Evolutionary conservation across 805 yeast genomes (phyloP).

Genomic region (Candida silvatica): DNA sequence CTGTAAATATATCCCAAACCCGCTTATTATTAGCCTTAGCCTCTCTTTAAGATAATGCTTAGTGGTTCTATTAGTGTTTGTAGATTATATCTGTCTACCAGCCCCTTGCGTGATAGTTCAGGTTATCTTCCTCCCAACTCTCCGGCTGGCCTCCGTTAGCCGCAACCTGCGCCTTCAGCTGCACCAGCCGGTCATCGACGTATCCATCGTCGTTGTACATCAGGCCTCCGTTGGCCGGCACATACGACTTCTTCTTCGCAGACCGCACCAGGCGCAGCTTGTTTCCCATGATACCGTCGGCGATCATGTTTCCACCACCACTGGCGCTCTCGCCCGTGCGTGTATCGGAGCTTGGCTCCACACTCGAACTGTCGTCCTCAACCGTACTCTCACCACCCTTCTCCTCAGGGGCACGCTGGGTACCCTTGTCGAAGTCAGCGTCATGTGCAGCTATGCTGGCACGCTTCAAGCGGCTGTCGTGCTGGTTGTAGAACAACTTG

Average conservation of each 20-base stretch:
- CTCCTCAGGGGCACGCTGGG: neutral
- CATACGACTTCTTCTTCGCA: neutral
- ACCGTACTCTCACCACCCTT: neutral
- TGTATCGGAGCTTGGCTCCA: conserved; percentile 1
- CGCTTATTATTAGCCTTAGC: neutral
- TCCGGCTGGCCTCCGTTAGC: neutral
- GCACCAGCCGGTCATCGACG: conserved; percentile 7
- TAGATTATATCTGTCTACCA: conserved; percentile 20
- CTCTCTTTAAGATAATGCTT: too few relatives aligned
- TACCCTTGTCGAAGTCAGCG: neutral
- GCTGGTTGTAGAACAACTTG: conserved; percentile 12
- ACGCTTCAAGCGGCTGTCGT: neutral
- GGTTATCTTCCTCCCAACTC: conserved; percentile 20
- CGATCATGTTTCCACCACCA: conserved; percentile 12
- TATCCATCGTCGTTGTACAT: conserved; percentile 10
- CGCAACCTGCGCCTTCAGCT: conserved; percentile 1
- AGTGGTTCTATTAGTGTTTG: too few relatives aligned
- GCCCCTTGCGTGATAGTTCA: conserved; percentile 33
- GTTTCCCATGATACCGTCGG: conserved; percentile 22
- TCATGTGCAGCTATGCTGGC: neutral
- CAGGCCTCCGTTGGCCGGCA: neutral
- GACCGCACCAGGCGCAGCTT: conserved; percentile 12
- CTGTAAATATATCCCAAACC: too few relatives aligned
- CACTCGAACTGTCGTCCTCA: conserved; percentile 1
- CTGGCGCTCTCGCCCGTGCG: conserved; percentile 4